Evolutionary conservation across 768 basidiomycete species (phyloP), one percentile per base, ranked within the genome.

Genomic region (Serendipita sp.): DNA sequence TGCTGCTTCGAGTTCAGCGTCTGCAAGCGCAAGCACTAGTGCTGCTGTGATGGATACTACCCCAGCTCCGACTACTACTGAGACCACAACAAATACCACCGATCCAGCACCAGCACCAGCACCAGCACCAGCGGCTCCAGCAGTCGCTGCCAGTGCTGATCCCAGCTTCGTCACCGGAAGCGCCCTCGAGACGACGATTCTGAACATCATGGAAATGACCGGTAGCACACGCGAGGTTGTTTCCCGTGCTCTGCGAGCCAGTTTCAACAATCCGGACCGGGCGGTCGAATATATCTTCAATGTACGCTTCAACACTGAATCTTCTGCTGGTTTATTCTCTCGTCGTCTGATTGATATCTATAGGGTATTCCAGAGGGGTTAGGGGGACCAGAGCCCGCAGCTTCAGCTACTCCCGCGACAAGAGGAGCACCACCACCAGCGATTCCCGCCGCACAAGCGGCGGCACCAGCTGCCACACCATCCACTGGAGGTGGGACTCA

Each of bases 251-350:
- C 73, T 99, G 73, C 80, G 91, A 66, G 96, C 94, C 32, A 93
- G 90, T 72, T 99, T 82, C 77, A 99, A 99, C 75, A 98, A 99
- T 75, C 89, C 96, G 5, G 93, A 98, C 70, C 83, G 96, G 35
- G 96, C 96, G 4, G 95, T 92, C n/a, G 96, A 99, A 74, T 99
- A 99, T 74, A 77, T 99, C 64, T 86, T 98, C 83, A 95, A 72
- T 66, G 95, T 94, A 69, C 68, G 86, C 76, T 11, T 38, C 46
- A 11, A 18, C 34, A 63, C 46, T 8, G 63, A 11, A 56, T 41
- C 58, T 64, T 64, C 62, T n/a, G 38, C 44, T 60, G 63, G 15
- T 69, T 63, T 68, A 67, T 65, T 65, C 64, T 32, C 28, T 23
- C 35, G 64, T 65, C 65, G 32, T 15, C 3, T 62, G 10, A 11